These are phyloP conservation scores for Vitis rotundifolia DNA, from an alignment of 164 flowering plant genomes.

Conservation along the genomic window DNA sequence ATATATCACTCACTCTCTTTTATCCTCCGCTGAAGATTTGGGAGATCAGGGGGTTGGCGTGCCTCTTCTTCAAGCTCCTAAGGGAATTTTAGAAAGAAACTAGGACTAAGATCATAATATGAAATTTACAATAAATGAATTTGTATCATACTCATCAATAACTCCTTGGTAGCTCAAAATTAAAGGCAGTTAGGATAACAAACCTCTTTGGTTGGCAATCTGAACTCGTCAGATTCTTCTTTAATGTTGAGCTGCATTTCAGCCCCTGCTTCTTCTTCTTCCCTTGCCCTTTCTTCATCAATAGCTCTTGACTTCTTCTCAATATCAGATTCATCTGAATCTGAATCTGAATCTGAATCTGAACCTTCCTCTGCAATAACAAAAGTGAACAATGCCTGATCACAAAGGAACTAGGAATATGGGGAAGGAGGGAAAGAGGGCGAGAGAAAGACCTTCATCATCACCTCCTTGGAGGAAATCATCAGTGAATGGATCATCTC, in stretches of 20 bases:
- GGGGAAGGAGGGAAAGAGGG: too few species aligned
- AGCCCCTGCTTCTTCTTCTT: constrained; percentile 52
- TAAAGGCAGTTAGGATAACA: not conserved
- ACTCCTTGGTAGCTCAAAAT: not conserved
- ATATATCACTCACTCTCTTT: constrained; percentile 65
- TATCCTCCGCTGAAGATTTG: constrained; percentile 68
- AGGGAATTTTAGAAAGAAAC: constrained; percentile 2
- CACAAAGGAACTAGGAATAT: not conserved
- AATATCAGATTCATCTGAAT: constrained; percentile 58
- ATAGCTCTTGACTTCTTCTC: constrained; percentile 55
- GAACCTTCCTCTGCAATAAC: constrained; percentile 34
- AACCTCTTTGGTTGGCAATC: constrained; percentile 83
- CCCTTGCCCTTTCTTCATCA: constrained; percentile 48
- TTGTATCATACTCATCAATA: too few species aligned
- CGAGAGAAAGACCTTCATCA: constrained; percentile 28
- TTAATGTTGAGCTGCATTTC: constrained; percentile 73
- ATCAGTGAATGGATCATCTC: constrained; percentile 57
- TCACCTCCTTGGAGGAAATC: constrained; percentile 74
- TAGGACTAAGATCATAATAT: not conserved
- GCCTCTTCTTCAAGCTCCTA: constrained; percentile 90
- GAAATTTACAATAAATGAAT: not conserved
- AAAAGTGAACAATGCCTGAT: not conserved
- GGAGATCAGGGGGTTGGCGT: constrained; percentile 73
- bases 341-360: constrained; percentile 39
- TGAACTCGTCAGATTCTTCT: constrained; percentile 80